Evolutionary conservation across 2,329 filamentous ascomycete genomes (phyloP).

Genomic region (Trichoderma polysporum): DNA sequence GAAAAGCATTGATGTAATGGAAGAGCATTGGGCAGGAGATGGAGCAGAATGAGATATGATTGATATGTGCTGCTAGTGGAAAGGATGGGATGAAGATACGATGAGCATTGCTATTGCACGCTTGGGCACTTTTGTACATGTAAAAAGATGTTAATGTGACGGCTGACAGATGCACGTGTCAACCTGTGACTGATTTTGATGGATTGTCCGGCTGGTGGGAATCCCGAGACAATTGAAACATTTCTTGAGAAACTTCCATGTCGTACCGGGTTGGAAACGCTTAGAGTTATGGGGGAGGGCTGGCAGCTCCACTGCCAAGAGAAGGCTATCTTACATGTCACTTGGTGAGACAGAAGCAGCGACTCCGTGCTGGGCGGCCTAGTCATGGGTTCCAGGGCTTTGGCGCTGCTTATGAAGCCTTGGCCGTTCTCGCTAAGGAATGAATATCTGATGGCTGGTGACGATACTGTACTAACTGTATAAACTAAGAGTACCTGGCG

Average conservation of each 20-base stretch:
- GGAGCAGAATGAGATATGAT: conserved; percentile 20
- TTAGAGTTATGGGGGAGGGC: not conserved
- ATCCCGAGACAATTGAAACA: conserved; percentile 18
- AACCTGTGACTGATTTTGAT: not conserved
- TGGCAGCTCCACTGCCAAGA: not conserved
- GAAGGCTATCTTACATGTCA: not conserved
- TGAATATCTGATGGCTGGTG: not conserved
- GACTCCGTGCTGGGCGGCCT: not conserved
- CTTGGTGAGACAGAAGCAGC: not conserved
- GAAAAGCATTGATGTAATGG: conserved; percentile 14
- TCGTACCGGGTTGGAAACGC: not conserved
- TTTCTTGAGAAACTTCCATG: conserved; percentile 1
- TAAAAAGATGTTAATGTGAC: not conserved
- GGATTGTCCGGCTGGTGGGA: not conserved
- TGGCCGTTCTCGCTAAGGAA: too few species aligned
- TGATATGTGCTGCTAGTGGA: conserved; percentile 9
- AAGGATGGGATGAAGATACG: not conserved
- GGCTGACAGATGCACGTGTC: not conserved
- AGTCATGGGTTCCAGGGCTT: not conserved
- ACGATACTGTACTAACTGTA: not conserved
- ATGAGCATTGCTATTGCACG: not conserved
- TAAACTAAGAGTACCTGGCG: not conserved
- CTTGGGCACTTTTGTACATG: not conserved
- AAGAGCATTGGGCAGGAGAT: conserved; percentile 2
- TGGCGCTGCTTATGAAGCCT: not conserved